Evolutionary conservation across 768 basidiomycete genomes (phyloP).

Genomic region (Tricholomella constricta): DNA sequence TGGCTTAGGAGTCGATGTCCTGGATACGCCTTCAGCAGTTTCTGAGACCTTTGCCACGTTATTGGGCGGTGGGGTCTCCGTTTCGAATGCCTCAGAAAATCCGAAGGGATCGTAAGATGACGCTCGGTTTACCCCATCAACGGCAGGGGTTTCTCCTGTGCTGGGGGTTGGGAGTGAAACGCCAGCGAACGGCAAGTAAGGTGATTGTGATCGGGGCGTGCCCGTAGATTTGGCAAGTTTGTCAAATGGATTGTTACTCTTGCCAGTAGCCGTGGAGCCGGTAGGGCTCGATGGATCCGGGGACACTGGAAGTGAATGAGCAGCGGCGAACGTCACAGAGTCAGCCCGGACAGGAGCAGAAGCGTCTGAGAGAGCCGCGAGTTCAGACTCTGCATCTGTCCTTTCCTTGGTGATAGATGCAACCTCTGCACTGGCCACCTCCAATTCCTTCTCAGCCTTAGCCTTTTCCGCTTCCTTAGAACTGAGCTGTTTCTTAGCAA

Average conservation of each 20-base stretch:
- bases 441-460: constrained; percentile 70
- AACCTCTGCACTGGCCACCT: constrained; percentile 61
- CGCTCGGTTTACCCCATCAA: constrained; percentile 25
- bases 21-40: background rate
- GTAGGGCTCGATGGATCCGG: constrained; percentile 62
- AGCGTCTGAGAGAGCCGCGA: constrained; percentile 33
- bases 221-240: constrained; percentile 55
- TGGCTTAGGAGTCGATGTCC: constrained; percentile 18
- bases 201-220: constrained; percentile 56
- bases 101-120: constrained; percentile 53
- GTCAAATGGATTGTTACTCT: constrained; percentile 94
- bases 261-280: constrained; percentile 41
- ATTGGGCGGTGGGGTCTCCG: constrained; percentile 4
- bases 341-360: constrained; percentile 36
- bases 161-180: constrained; percentile 39
- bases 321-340: constrained; percentile 60
- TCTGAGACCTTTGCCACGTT: background rate
- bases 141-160: constrained; percentile 19
- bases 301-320: constrained; percentile 71
- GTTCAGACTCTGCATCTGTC: constrained; percentile 54
- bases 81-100: constrained; percentile 39
- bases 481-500: constrained; percentile 90
- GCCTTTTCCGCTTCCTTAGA: constrained; percentile 79
- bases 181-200: constrained; percentile 55
- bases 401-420: constrained; percentile 55